phyloP scores from a whole-genome alignment of 768 basidiomycete species.

The Leccinum boreale region DNA sequence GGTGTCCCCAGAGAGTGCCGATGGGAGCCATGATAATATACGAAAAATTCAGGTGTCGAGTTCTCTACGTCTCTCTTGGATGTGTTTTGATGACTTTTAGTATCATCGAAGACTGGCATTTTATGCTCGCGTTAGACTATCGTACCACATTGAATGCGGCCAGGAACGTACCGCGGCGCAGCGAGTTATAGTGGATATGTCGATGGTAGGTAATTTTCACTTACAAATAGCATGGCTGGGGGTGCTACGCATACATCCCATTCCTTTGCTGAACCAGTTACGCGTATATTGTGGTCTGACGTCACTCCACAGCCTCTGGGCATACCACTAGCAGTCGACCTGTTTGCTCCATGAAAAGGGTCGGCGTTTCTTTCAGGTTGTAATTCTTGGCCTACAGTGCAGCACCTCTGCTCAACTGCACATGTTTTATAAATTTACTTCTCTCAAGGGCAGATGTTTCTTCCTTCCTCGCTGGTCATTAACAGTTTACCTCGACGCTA shows the following conservation, averaged over 20 bases:
- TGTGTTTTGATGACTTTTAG: neutral
- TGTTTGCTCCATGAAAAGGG: neutral
- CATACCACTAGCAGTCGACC: too few species aligned
- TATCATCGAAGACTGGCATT: neutral
- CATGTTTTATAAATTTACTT: neutral
- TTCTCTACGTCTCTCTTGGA: neutral
- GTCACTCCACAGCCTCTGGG: neutral
- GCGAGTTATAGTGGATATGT: neutral
- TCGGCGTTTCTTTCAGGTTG: too few species aligned
- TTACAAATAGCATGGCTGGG: neutral
- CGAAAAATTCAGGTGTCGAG: neutral
- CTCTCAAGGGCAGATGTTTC: neutral
- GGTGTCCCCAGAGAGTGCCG: constrained; percentile 26
- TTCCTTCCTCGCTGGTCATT: neutral
- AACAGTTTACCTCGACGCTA: neutral
- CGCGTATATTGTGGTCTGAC: neutral
- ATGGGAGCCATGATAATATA: constrained; percentile 26
- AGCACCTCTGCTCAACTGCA: neutral
- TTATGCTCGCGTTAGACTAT: constrained; percentile 14
- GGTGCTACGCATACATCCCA: neutral
- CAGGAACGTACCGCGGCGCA: neutral
- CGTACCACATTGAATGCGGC: neutral
- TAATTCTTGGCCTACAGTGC: too few species aligned
- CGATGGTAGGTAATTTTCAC: neutral
- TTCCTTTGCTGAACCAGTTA: neutral